A percentile compares a stretch with the other conserved stretches of the same genome.
Evolutionary conservation across 495 filamentous ascomycete species (phyloP).

Genomic region (Alectoria sarmentosa): DNA sequence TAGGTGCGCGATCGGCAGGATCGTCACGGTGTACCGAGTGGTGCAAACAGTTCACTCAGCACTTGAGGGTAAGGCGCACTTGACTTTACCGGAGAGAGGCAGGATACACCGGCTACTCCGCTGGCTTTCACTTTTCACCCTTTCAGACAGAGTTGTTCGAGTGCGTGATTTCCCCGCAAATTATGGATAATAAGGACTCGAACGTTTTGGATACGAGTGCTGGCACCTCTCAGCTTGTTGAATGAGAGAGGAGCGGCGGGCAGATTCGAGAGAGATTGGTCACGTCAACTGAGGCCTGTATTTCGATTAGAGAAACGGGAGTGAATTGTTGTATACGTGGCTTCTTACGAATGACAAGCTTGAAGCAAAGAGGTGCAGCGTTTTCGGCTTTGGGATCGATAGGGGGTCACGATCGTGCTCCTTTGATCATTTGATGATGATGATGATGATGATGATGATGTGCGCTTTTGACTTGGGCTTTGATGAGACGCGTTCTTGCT

Average conservation of each 20-base stretch:
- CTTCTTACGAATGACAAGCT: not conserved
- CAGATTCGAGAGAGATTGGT: not conserved
- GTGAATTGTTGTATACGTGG: conserved; percentile 1
- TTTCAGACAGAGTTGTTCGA: not conserved
- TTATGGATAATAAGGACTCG: not conserved
- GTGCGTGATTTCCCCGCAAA: conserved; percentile 16
- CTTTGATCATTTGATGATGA: not conserved
- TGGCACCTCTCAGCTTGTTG: not conserved
- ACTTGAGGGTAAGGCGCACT: conserved; percentile 21
- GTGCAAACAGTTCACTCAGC: conserved; percentile 6
- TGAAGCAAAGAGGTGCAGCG: not conserved
- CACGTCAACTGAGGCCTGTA: not conserved
- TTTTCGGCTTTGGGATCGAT: conserved; percentile 3
- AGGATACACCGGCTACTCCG: conserved; percentile 15
- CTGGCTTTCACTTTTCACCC: conserved; percentile 3
- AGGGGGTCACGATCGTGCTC: not conserved
- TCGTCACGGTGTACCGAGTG: conserved; percentile 19
- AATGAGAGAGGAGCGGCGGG: not conserved
- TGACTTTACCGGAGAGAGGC: conserved; percentile 5
- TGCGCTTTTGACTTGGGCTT: not conserved
- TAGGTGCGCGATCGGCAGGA: conserved; percentile 26
- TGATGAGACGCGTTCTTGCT: not conserved
- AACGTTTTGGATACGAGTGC: not conserved
- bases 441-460: conserved; percentile 3
- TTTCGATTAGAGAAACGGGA: conserved; percentile 1